Evolutionary conservation across 768 basidiomycete species (phyloP), one percentile per base, ranked within the genome.

Genomic region (Lactarius akahatsu): DNA sequence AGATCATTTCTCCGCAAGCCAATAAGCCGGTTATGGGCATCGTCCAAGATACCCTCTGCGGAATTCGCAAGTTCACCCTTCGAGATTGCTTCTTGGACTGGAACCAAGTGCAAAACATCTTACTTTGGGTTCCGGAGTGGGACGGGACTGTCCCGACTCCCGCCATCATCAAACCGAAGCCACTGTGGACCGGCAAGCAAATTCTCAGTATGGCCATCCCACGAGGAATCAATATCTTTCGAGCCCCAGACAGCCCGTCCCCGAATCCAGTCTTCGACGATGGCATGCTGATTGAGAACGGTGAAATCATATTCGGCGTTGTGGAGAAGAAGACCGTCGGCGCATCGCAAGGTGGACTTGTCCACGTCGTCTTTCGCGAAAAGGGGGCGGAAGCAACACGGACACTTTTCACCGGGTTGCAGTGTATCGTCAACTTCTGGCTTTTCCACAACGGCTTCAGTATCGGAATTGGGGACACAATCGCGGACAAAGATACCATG

Each of bases 1-100:
- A 99, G 94, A 99, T 99, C 73, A 94, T 99, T 70, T 98, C 96
- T 8, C 97, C 97, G 0, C 97, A 99, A 83, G 96, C 96, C 59
- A 99, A 98, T 81, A 98, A 98, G 78, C 96, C 96, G 20, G 96
- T 98, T 72, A 99, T 99, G 96, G 97, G 94, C 67, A 98, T 99
- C 72, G 96, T 99, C 36, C 97, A 99, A 76, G 97, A 99, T 74
- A 98, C 97, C 0, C 87, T 99, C 0, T 97, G 95, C 74, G 97
- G 97, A 73, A 89, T 98, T 62, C 90, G 97, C 64, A 98, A 98
- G 77, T 94, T 98, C 75, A 98, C 97, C 0, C 80, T 98, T 7
- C 93, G 96, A 30, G 97, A 98, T 74, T 87, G 88, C 20, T 98
- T 98, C 80, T 79, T 97, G 74, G 97, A 98, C 71, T 97, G 94